Conservation (phyloP, 1,139 yeast species). For the Sugiyamaella paludigena region DNA sequence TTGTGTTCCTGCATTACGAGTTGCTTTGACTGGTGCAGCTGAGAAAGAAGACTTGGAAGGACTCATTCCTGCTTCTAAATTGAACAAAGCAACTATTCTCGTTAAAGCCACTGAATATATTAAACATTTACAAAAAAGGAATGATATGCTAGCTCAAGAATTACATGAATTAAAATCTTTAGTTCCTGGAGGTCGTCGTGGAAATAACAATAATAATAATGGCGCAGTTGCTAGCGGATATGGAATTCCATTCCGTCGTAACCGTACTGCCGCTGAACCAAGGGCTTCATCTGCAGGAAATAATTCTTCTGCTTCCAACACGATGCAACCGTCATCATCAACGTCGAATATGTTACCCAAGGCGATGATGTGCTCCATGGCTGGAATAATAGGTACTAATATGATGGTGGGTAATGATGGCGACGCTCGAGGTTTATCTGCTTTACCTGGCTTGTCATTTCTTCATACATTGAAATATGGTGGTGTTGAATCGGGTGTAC, state of each 20-base stretch:
- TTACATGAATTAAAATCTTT: slow-evolving; percentile 42
- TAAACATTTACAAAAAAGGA: slow-evolving; percentile 72
- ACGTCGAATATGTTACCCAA: slow-evolving; percentile 28
- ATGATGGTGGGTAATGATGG: slow-evolving; percentile 31
- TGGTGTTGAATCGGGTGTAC: slow-evolving; percentile 17
- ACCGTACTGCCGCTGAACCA: background rate
- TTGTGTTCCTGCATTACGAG: slow-evolving; percentile 63
- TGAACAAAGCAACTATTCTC: slow-evolving; percentile 85
- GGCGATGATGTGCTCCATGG: slow-evolving; percentile 40
- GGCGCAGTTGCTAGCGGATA: background rate
- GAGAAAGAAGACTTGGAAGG: slow-evolving; percentile 62
- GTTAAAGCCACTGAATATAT: slow-evolving; percentile 91
- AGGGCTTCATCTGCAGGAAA: background rate
- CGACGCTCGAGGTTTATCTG: slow-evolving; percentile 33
- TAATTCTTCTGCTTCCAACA: background rate
- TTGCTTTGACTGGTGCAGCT: slow-evolving; percentile 34
- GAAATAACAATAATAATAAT: background rate
- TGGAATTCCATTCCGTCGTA: background rate
- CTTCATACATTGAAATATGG: slow-evolving; percentile 18
- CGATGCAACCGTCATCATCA: background rate
- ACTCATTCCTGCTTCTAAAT: slow-evolving; percentile 77
- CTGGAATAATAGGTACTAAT: slow-evolving; percentile 40
- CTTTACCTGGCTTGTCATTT: slow-evolving; percentile 31
- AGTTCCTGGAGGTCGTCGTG: background rate
- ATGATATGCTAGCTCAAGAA: slow-evolving; percentile 55